These are phyloP conservation scores for Fusarium sacchari DNA, from an alignment of 2,329 filamentous ascomycete genomes.

Conservation along the genomic window DNA sequence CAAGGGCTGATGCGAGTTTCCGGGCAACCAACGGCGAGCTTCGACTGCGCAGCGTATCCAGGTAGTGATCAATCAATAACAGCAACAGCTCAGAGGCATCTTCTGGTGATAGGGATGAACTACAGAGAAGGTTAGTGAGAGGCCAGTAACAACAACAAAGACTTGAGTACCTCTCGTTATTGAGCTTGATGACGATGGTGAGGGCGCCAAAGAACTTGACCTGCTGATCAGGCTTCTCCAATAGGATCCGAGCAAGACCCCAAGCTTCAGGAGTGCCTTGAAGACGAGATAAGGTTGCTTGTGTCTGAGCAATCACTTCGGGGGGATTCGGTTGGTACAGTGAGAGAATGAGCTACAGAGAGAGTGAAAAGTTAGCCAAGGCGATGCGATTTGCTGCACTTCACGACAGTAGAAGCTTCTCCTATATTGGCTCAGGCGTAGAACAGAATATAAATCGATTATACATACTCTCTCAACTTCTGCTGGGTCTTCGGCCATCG, in stretches of 20 bases:
- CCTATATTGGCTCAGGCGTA: no score
- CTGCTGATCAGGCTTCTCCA: constrained; percentile 75
- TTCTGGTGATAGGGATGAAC: constrained; percentile 62
- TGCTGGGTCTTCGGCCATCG: background rate
- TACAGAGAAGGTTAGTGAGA: constrained; percentile 34
- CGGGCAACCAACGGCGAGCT: constrained; percentile 71
- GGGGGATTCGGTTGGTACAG: constrained; percentile 64
- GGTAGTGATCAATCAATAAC: constrained; percentile 71
- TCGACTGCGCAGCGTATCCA: constrained; percentile 61
- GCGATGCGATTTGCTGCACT: background rate
- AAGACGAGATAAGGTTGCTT: constrained; percentile 80
- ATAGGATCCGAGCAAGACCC: constrained; percentile 81
- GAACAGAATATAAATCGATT: background rate
- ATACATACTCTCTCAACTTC: background rate
- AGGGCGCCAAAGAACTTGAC: constrained; percentile 92
- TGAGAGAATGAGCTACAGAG: constrained; percentile 57
- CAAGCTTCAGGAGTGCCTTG: constrained; percentile 86
- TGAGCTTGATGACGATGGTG: constrained; percentile 93
- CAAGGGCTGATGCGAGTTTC: constrained; percentile 81
- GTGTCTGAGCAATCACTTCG: constrained; percentile 61
- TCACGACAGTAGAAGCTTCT: background rate
- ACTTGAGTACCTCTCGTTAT: constrained; percentile 78
- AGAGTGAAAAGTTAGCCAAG: constrained; percentile 23
- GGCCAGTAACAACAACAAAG: no score
- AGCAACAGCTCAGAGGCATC: constrained; percentile 69